These are phyloP conservation scores for Stylosanthes scabra DNA, from an alignment of 331 rosid genomes.

Conservation along the genomic window DNA sequence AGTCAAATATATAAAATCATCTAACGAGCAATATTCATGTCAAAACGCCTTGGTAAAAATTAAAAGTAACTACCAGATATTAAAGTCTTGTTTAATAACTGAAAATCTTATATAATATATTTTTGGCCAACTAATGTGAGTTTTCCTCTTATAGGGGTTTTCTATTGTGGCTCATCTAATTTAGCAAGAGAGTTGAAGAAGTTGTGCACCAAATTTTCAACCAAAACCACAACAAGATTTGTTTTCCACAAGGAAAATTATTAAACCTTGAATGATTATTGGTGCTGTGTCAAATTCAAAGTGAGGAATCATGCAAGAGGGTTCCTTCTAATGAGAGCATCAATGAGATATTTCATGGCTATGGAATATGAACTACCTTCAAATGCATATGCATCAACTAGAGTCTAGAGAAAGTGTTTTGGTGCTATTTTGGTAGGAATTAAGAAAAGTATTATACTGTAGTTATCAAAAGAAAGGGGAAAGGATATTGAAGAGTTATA, in stretches of 20 bases:
- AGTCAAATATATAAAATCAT: too few relatives aligned
- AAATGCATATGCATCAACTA: not conserved
- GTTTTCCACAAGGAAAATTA: slow-evolving; percentile 86
- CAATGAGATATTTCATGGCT: slow-evolving; percentile 26
- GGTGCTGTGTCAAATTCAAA: slow-evolving; percentile 41
- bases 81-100: not conserved
- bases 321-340: slow-evolving; percentile 32
- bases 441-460: not conserved
- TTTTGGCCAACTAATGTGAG: slow-evolving; percentile 7
- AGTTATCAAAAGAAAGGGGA: too few relatives aligned
- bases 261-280: slow-evolving; percentile 29
- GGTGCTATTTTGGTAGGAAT: not conserved
- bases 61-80: too few relatives aligned
- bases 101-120: slow-evolving; percentile 17
- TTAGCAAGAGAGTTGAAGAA: slow-evolving; percentile 66
- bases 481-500: too few relatives aligned
- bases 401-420: not conserved
- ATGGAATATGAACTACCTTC: not conserved
- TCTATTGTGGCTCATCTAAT: slow-evolving; percentile 84
- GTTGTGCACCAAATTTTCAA: slow-evolving; percentile 81
- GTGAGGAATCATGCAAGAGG: slow-evolving; percentile 32
- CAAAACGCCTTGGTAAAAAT: too few relatives aligned
- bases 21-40: too few relatives aligned
- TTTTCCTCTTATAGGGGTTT: slow-evolving; percentile 70
- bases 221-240: slow-evolving; percentile 82